These are phyloP conservation scores for Pseudocercospora crystallina DNA, from an alignment of 2,329 filamentous ascomycete genomes.

Conservation along the genomic window DNA sequence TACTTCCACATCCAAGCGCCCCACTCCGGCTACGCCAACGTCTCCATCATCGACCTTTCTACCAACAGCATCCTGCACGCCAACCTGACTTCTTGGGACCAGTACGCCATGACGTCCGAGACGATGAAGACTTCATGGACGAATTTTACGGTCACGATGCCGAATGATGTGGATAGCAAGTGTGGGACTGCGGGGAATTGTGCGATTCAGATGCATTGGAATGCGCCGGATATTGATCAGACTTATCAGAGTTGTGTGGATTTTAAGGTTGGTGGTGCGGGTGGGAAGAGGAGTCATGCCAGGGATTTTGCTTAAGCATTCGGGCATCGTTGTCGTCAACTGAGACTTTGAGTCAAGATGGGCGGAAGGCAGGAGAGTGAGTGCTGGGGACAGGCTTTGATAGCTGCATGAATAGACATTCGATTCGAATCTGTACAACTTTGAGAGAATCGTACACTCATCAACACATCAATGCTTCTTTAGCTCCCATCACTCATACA, in stretches of 20 bases:
- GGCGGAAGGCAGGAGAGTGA: too few species aligned
- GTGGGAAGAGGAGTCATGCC: background rate
- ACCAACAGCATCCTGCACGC: constrained; percentile 53
- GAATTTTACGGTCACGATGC: constrained; percentile 56
- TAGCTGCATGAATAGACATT: too few species aligned
- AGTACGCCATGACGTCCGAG: constrained; percentile 53
- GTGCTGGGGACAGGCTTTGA: too few species aligned
- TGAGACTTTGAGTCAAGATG: too few species aligned
- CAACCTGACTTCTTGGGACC: constrained; percentile 55
- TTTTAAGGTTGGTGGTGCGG: constrained; percentile 45
- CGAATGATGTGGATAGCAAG: constrained; percentile 46
- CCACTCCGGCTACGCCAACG: constrained; percentile 58
- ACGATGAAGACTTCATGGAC: constrained; percentile 48
- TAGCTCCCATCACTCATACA: too few species aligned
- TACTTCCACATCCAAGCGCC: constrained; percentile 52
- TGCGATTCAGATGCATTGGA: constrained; percentile 65
- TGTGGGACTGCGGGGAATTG: constrained; percentile 52
- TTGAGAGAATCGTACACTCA: too few species aligned
- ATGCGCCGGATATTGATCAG: constrained; percentile 55
- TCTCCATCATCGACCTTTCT: constrained; percentile 57
- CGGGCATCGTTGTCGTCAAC: too few species aligned
- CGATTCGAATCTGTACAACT: too few species aligned
- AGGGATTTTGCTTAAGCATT: too few species aligned
- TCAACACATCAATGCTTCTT: too few species aligned
- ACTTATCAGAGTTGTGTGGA: constrained; percentile 65